Base-by-base conservation (phyloP, 345 rosid genomes). In the Trapa incisa region DNA sequence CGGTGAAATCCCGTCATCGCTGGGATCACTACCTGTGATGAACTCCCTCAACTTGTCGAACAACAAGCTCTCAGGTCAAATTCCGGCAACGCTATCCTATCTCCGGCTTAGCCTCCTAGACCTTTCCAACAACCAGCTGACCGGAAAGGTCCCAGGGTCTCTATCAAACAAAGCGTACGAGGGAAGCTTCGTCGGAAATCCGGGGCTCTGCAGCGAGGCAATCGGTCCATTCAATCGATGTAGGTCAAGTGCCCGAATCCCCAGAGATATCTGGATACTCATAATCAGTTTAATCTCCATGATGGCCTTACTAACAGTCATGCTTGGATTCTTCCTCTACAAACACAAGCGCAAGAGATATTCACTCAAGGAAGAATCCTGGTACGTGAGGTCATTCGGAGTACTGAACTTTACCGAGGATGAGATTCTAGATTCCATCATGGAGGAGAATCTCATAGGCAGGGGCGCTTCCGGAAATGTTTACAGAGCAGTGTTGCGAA, bases 381-480 rank as follows among this genome's bases (percentile, higher is more conserved):
- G 97, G 97, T 83, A 85, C 65, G 77, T 94, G 42, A 91, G 86
- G 76, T 79, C 95, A 1, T 94, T 87, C 76, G 89, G 86, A 7
- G 79, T 83, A 64, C 71, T 94, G 64, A 85, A 70, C 68, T 86
- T 91, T 65, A 75, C 82, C 0, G 92, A 91, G 78, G 89, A 85
- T 41, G 96, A 88, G 74, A 88, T 94, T 79, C 81, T 94, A 9
- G 90, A 87, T 79, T 81, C 96, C 8, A 87, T 94, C 66, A 86
- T 84, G 71, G 87, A 76, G 66, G 97, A 91, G 81, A 91, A 94
- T 70, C 71, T 91, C 52, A 89, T 94, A 8, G 99, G 99, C 52
- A 84, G 80, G 74, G 96, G 97, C 22, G 97, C 97, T 5, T 88
- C 87, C 0, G 99, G 97, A 33, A 82, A 84, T 61, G 97, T 94